Evolutionary conservation across 768 basidiomycete species (phyloP).

Genomic region (Mycena sanguinolenta): DNA sequence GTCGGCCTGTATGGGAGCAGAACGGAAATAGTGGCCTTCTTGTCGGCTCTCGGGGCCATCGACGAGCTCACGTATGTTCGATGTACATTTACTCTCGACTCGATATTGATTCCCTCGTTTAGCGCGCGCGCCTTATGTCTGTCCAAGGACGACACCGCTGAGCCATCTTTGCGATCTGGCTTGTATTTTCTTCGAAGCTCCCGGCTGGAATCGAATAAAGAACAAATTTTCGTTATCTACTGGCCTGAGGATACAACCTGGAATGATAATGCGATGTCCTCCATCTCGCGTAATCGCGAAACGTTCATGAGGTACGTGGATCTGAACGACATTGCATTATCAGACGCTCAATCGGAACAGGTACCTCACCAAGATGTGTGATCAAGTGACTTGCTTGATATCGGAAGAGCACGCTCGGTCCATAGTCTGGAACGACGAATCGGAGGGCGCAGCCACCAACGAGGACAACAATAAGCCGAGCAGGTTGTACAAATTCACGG

Average conservation of each 20-base stretch:
- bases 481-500: constrained; percentile 66
- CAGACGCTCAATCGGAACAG: too few relatives aligned
- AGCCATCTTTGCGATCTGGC: constrained; percentile 59
- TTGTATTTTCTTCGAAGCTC: constrained; percentile 62
- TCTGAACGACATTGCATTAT: too few relatives aligned
- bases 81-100: too few relatives aligned
- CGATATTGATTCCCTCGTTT: too few relatives aligned
- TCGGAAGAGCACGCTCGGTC: constrained; percentile 60
- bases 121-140: constrained; percentile 27
- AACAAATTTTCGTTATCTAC: constrained; percentile 63
- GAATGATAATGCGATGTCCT: constrained; percentile 60
- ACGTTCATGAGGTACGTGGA: constrained; percentile 79
- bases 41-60: constrained; percentile 52
- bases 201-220: constrained; percentile 14
- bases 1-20: constrained; percentile 72
- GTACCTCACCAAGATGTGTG: too few relatives aligned
- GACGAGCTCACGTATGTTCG: constrained; percentile 59
- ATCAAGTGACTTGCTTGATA: constrained; percentile 63
- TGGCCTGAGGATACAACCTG: constrained; percentile 76
- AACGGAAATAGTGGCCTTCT: constrained; percentile 61
- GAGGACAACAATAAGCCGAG: constrained; percentile 56
- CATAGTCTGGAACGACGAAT: constrained; percentile 58
- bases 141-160: constrained; percentile 37
- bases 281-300: constrained; percentile 64
- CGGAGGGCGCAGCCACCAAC: constrained; percentile 40